These are phyloP conservation scores for Thermomyces lanuginosus DNA, from an alignment of 2,329 filamentous ascomycete species.

Conservation along the genomic window DNA sequence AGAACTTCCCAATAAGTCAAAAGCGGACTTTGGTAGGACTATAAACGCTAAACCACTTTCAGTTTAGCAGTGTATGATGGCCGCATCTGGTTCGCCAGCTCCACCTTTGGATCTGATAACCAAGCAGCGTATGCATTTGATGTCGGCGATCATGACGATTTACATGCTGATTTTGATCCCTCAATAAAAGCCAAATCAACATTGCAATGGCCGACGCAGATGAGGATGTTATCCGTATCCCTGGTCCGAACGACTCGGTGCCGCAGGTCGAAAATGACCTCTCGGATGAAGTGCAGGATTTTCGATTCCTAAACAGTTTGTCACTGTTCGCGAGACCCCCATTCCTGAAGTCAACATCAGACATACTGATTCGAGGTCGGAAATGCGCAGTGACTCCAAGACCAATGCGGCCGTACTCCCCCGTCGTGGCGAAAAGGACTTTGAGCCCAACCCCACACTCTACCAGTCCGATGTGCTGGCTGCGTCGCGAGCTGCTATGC, in stretches of 20 bases:
- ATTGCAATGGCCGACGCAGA: constrained; percentile 29
- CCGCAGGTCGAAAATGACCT: constrained; percentile 42
- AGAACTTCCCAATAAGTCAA: too few relatives aligned
- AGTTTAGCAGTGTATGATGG: too few relatives aligned
- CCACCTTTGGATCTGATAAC: too few relatives aligned
- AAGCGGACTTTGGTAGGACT: too few relatives aligned
- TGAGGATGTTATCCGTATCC: constrained; percentile 23
- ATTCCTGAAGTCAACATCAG: too few relatives aligned
- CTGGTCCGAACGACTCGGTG: constrained; percentile 13
- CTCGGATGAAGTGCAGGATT: constrained; percentile 74
- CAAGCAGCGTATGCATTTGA: too few relatives aligned
- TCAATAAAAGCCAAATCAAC: too few relatives aligned
- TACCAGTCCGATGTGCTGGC: constrained; percentile 65
- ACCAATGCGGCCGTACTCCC: constrained; percentile 40
- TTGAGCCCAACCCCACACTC: constrained; percentile 77
- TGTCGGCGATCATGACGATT: too few relatives aligned
- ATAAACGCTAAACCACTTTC: too few relatives aligned
- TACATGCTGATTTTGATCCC: too few relatives aligned
- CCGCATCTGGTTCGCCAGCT: too few relatives aligned
- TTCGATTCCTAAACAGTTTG: constrained; percentile 51
- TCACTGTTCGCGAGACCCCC: constrained; percentile 27
- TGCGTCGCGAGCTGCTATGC: constrained; percentile 72
- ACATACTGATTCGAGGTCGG: too few relatives aligned
- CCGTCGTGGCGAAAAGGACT: constrained; percentile 91
- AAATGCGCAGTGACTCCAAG: constrained; percentile 19